Percentiles rank a stretch among this genome's conserved stretches.
Conservation (phyloP, 2,329 filamentous ascomycete species). For the Fusarium subtropicale region DNA sequence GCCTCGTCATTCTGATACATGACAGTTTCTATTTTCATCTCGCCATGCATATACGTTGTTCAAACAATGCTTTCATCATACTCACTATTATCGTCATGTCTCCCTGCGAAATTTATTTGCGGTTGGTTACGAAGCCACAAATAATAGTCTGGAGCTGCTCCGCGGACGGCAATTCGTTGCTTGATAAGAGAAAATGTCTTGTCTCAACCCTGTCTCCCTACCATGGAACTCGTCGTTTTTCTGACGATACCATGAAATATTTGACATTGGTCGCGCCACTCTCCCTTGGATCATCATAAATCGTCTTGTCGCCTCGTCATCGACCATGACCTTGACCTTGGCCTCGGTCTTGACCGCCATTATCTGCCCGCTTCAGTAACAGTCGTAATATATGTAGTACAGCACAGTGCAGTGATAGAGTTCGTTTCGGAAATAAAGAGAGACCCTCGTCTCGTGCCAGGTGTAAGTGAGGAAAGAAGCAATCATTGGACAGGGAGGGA, state of each 20-base stretch:
- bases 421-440: constrained; percentile 6
- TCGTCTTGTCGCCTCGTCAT: constrained; percentile 2
- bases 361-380: neutral
- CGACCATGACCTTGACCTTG: neutral
- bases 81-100: neutral
- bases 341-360: constrained; percentile 30
- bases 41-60: neutral
- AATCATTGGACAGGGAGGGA: neutral
- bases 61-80: neutral
- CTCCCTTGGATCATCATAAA: constrained; percentile 7
- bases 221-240: neutral
- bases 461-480: neutral
- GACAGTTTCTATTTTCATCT: neutral
- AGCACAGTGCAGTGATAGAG: neutral
- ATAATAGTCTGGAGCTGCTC: neutral
- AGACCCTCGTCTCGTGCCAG: constrained; percentile 1
- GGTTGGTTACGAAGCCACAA: neutral
- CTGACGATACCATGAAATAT: neutral
- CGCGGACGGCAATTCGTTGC: neutral
- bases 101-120: neutral
- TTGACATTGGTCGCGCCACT: neutral
- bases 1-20: neutral
- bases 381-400: neutral
- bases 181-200: neutral
- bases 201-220: neutral